A percentile compares a stretch with the other conserved stretches of the same genome.
These are phyloP conservation scores for Piper longum DNA, from an alignment of 164 flowering plant species.

Conservation along the genomic window DNA sequence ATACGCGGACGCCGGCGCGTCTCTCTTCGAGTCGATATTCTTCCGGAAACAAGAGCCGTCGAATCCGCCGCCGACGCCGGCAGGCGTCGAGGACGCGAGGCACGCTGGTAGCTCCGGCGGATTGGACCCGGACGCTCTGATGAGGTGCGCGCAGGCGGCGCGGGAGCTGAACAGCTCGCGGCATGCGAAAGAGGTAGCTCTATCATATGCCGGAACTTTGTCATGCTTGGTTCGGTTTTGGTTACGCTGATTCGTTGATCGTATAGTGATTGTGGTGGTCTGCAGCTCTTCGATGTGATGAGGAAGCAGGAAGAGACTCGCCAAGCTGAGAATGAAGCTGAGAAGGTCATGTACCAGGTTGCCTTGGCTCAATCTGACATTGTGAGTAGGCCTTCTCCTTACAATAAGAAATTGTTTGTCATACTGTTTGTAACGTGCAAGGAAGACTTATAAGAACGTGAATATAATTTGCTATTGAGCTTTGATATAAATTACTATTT, in stretches of 20 bases:
- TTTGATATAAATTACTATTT: too few relatives aligned
- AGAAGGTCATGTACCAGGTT: slow-evolving; percentile 9
- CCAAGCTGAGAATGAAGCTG: slow-evolving; percentile 34
- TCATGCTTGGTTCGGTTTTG: neutral
- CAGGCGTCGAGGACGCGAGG: slow-evolving; percentile 41
- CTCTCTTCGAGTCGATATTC: neutral
- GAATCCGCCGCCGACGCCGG: neutral
- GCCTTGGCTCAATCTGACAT: slow-evolving; percentile 58
- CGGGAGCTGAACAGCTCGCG: slow-evolving; percentile 32
- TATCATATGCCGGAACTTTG: neutral
- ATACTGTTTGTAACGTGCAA: too few relatives aligned
- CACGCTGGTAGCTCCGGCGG: slow-evolving; percentile 57
- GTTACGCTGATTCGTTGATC: neutral
- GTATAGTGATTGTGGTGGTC: neutral
- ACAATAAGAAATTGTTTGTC: too few relatives aligned
- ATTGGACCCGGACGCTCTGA: slow-evolving; percentile 78
- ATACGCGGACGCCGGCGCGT: slow-evolving; percentile 8
- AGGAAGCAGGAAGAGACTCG: slow-evolving; percentile 81
- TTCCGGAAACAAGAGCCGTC: slow-evolving; percentile 1
- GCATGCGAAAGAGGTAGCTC: slow-evolving; percentile 42
- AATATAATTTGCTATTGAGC: too few relatives aligned
- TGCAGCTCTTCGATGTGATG: slow-evolving; percentile 55
- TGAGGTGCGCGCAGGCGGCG: slow-evolving; percentile 57
- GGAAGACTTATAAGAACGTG: too few relatives aligned
- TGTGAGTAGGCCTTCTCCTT: slow-evolving; percentile 23